Conservation (phyloP, 78 protist genomes). For the Planoprotostelium fungivorum region DNA sequence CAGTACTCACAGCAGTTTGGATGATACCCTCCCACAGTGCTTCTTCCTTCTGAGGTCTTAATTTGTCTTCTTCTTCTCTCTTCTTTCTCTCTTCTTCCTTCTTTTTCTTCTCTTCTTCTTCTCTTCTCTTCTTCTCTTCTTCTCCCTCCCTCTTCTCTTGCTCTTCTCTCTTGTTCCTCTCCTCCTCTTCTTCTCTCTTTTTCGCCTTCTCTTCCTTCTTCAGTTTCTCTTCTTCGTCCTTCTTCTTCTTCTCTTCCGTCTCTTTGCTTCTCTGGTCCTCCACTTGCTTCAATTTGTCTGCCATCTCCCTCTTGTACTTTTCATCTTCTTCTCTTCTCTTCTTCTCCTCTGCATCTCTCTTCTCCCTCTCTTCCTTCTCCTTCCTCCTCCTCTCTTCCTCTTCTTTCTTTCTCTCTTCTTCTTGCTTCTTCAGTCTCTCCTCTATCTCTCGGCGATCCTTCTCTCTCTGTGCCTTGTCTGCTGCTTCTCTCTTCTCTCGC, state of each 20-base stretch:
- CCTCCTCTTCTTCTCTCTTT: background rate
- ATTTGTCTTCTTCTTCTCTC: background rate
- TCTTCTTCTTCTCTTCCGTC: background rate
- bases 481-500: background rate
- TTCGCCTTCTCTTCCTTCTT: background rate
- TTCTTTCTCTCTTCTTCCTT: background rate
- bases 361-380: background rate
- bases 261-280: too few relatives aligned
- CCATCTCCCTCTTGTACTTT: background rate
- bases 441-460: too few relatives aligned
- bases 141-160: background rate
- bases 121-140: background rate
- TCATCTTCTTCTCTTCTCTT: background rate
- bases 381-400: background rate
- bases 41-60: background rate
- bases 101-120: background rate
- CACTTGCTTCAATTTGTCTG: background rate
- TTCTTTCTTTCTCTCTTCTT: background rate
- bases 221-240: background rate
- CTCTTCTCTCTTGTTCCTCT: background rate
- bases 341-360: background rate
- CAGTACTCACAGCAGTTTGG: background rate
- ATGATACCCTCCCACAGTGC: background rate
- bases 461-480: background rate
- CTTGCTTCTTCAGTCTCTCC: background rate